These are phyloP conservation scores for Zymoseptoria crescenta DNA, from an alignment of 2,329 filamentous ascomycete genomes.

Conservation along the genomic window DNA sequence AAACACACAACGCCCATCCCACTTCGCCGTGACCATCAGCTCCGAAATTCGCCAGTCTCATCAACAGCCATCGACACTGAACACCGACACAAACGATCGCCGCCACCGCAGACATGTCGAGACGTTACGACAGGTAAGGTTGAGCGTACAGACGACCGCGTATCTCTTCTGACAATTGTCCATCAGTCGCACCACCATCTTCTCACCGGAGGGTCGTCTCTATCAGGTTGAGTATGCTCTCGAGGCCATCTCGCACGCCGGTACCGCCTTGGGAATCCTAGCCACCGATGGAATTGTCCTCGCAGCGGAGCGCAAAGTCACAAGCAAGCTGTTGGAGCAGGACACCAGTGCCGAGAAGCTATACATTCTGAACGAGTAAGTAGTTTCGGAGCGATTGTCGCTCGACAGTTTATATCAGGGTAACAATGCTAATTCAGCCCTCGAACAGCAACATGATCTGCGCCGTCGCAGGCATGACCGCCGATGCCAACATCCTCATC, in stretches of 20 bases:
- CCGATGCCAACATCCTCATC: slow-evolving; percentile 99
- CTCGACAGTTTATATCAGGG: slow-evolving; percentile 10
- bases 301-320: slow-evolving; percentile 96
- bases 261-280: slow-evolving; percentile 91
- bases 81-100: background rate
- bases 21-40: background rate
- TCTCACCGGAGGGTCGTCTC: slow-evolving; percentile 95
- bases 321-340: slow-evolving; percentile 97
- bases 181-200: slow-evolving; percentile 70
- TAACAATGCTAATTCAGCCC: background rate
- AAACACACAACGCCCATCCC: background rate
- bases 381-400: background rate
- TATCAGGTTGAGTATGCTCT: slow-evolving; percentile 99
- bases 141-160: background rate
- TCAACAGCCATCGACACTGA: background rate
- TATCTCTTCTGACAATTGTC: slow-evolving; percentile 3
- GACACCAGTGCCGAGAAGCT: slow-evolving; percentile 99
- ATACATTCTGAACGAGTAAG: slow-evolving; percentile 96
- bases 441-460: slow-evolving; percentile 92
- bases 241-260: slow-evolving; percentile 96
- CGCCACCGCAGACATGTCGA: slow-evolving; percentile 21
- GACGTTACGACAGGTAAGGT: slow-evolving; percentile 28
- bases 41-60: background rate
- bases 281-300: slow-evolving; percentile 98
- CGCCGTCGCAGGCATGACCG: slow-evolving; percentile 97